These are phyloP conservation scores for Blumeria hordei DNA, from an alignment of 2,329 filamentous ascomycete species.

Conservation along the genomic window DNA sequence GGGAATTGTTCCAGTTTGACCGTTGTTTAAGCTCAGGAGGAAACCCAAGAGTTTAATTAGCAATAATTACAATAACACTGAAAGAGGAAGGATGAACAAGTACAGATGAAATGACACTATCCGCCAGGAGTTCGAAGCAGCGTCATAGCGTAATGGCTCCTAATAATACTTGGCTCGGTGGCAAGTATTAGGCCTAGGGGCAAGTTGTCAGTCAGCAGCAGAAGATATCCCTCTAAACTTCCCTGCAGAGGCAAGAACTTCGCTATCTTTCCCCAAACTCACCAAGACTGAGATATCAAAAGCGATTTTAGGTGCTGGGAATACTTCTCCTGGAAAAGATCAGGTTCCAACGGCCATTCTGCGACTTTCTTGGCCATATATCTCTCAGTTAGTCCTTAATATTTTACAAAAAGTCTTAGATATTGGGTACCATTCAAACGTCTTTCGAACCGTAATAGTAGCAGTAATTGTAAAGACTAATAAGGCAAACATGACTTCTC, in stretches of 20 bases:
- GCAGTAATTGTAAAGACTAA: background rate
- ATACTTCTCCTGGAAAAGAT: background rate
- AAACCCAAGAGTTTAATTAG: too few relatives aligned
- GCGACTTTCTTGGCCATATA: background rate
- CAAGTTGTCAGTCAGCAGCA: background rate
- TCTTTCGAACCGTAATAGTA: background rate
- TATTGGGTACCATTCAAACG: background rate
- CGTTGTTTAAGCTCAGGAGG: too few relatives aligned
- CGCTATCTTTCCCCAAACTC: background rate
- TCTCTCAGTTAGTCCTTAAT: background rate
- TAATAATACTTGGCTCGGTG: too few relatives aligned
- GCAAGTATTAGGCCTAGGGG: too few relatives aligned
- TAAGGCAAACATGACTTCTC: background rate
- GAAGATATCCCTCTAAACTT: background rate
- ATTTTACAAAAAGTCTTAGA: background rate
- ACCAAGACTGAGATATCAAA: background rate
- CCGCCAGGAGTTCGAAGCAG: too few relatives aligned
- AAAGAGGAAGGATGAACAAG: too few relatives aligned
- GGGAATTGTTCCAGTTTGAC: too few relatives aligned
- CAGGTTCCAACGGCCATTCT: background rate
- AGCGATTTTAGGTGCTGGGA: background rate
- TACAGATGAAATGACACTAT: too few relatives aligned
- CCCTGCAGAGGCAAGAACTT: background rate
- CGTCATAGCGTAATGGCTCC: too few relatives aligned
- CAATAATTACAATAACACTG: too few relatives aligned